Percentiles rank a stretch among this genome's conserved stretches.
phyloP scores from a whole-genome alignment of 2,329 filamentous ascomycete species.

The Verticillium isaacii region DNA sequence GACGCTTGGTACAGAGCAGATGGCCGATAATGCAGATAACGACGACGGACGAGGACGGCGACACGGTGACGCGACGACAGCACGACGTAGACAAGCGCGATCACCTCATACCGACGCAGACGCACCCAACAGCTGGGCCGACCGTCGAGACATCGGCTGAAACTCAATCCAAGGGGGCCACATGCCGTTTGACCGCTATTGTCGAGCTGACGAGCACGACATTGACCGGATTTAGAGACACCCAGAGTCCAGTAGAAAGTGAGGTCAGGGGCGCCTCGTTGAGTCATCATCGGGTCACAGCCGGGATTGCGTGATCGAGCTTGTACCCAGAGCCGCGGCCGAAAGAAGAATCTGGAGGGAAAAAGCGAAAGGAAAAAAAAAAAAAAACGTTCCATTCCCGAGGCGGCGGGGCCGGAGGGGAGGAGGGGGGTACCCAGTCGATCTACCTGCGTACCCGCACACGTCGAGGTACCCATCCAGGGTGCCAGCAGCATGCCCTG shows the following conservation, averaged over 20 bases:
- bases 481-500: not conserved
- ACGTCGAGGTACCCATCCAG: not conserved
- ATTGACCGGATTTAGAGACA: not conserved
- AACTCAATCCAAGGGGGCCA: not conserved
- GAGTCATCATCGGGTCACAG: conserved; percentile 10
- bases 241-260: not conserved
- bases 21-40: not conserved
- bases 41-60: not conserved
- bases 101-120: not conserved
- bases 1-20: not conserved
- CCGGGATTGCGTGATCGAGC: conserved; percentile 14
- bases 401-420: not conserved
- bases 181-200: not conserved
- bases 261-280: conserved; percentile 2
- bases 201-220: conserved; percentile 1
- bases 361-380: not conserved
- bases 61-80: too few species aligned
- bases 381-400: conserved; percentile 1
- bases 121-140: not conserved
- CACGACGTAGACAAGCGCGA: not conserved
- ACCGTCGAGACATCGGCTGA: not conserved
- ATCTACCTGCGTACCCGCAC: not conserved
- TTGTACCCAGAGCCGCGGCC: conserved; percentile 1
- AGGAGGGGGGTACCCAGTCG: not conserved
- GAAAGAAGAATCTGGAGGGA: not conserved